Conservation (phyloP, 2,329 filamentous ascomycete genomes). For the Fusarium penzigii region DNA sequence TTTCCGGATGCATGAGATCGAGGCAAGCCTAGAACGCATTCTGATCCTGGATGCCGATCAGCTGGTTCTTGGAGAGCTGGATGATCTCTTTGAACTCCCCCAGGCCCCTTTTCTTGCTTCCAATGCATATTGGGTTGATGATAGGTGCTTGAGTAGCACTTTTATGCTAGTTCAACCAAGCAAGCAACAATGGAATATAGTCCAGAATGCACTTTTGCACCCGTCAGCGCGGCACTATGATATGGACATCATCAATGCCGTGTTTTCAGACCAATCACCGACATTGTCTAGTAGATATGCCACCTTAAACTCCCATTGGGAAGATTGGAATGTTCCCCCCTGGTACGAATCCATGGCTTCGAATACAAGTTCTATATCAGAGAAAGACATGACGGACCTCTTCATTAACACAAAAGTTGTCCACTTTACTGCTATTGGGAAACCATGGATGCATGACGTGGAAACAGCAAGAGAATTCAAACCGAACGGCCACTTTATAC, state of each 20-base stretch:
- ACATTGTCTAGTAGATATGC: slow-evolving; percentile 10
- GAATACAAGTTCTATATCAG: neutral
- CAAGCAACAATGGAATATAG: slow-evolving; percentile 6
- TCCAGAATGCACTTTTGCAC: slow-evolving; percentile 7
- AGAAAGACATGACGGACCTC: slow-evolving; percentile 11
- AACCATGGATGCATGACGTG: slow-evolving; percentile 15
- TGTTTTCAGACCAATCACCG: slow-evolving; percentile 2
- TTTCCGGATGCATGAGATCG: slow-evolving; percentile 18
- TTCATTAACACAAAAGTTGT: slow-evolving; percentile 14
- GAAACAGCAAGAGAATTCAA: slow-evolving; percentile 5
- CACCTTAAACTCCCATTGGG: slow-evolving; percentile 21
- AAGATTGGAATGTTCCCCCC: slow-evolving; percentile 15
- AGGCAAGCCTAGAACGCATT: slow-evolving; percentile 4
- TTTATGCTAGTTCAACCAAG: slow-evolving; percentile 18
- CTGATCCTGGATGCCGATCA: slow-evolving; percentile 20
- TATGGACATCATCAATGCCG: slow-evolving; percentile 20
- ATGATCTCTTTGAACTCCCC: slow-evolving; percentile 13
- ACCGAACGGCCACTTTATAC: slow-evolving; percentile 9
- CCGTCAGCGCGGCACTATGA: slow-evolving; percentile 14
- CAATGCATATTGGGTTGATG: slow-evolving; percentile 15
- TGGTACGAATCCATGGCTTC: slow-evolving; percentile 9
- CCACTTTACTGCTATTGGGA: slow-evolving; percentile 15
- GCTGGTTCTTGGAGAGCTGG: slow-evolving; percentile 16
- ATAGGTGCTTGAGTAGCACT: slow-evolving; percentile 16
- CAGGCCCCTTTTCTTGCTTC: slow-evolving; percentile 8